Percentiles rank a stretch among this genome's conserved stretches.
phyloP scores from a whole-genome alignment of 768 basidiomycete genomes.

The Termitomyces sp. region DNA sequence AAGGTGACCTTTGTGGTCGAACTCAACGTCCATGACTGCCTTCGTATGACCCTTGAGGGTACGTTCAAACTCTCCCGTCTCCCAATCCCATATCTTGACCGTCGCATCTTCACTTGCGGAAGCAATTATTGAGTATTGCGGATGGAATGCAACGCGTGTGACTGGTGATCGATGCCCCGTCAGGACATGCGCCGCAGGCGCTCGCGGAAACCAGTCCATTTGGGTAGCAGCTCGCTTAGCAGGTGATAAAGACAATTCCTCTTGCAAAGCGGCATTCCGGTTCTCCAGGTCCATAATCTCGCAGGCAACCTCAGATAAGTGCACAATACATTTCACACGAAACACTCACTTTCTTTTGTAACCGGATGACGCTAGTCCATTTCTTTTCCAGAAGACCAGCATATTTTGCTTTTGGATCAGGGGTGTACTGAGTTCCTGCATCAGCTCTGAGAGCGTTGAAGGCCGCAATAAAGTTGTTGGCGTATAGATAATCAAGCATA shows the following conservation, averaged over 20 bases:
- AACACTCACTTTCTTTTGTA: constrained; percentile 84
- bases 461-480: constrained; percentile 60
- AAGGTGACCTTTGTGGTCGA: constrained; percentile 80
- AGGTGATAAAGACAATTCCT: constrained; percentile 53
- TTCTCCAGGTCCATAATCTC: constrained; percentile 96
- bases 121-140: constrained; percentile 76
- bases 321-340: neutral
- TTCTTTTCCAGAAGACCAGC: constrained; percentile 93
- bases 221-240: constrained; percentile 58
- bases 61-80: constrained; percentile 89
- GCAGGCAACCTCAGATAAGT: neutral
- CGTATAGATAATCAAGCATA: constrained; percentile 75
- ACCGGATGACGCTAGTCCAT: constrained; percentile 93
- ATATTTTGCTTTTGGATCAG: constrained; percentile 85
- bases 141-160: constrained; percentile 83
- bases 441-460: constrained; percentile 59
- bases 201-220: constrained; percentile 85
- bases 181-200: constrained; percentile 76
- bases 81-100: constrained; percentile 96
- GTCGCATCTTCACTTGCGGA: constrained; percentile 88
- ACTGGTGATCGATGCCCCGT: constrained; percentile 75
- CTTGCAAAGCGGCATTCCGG: constrained; percentile 75
- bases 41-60: constrained; percentile 93
- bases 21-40: constrained; percentile 83
- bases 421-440: constrained; percentile 58